Base-by-base conservation (phyloP, 2,329 filamentous ascomycete genomes). In the Sordariomycetes sp. region DNA sequence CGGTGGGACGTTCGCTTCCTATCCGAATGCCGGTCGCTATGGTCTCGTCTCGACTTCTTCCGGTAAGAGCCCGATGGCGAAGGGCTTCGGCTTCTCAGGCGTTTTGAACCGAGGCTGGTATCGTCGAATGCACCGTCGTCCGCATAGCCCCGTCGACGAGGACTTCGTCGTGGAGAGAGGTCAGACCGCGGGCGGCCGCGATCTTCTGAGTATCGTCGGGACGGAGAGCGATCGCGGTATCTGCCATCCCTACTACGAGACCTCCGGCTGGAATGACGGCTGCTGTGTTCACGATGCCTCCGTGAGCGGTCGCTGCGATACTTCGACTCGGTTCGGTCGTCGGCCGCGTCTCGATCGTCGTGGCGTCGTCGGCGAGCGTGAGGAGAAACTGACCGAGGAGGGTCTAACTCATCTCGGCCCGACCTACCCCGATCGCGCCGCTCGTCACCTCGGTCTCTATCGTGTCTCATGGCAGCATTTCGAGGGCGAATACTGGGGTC, bases 401-500 rank as follows among this genome's bases (percentile, higher is more conserved):
- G 67, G 59, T 66, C 61, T 59, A 66, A 67, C 62, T 66, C 61
- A 64, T 68, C 68, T 67, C 69, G 68, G 61, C 70, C 69, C 61
- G 64, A 63, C 64, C 69, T 67, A 67, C 67, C 68, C 68, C 68
- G 64, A 62, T 72, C 69, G 68, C 69, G 54, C 32, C 57, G 65
- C 63, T 69, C 64, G 56, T 72, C 69, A 66, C 72, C 64, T 64
- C 64, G 65, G 69, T 67, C 66, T 65, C 67, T 65, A 59, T 65
- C 66, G 68, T 73, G 69, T 66, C 62, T 73, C 72, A 74, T 74
- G 68, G 71, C 70, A 71, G 68, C 70, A 74, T 73, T 63, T 68
- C 66, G 67, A 67, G 62, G 64, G 63, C 63, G 62, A 62, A 59
- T 64, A 62, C 56, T 58, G 50, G 24, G 51, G 50, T 37, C 51